A percentile compares a stretch with the other conserved stretches of the same genome.
phyloP scores from a whole-genome alignment of 1,284 basidiomycete species.

The Kalmanozyma brasiliensis region DNA sequence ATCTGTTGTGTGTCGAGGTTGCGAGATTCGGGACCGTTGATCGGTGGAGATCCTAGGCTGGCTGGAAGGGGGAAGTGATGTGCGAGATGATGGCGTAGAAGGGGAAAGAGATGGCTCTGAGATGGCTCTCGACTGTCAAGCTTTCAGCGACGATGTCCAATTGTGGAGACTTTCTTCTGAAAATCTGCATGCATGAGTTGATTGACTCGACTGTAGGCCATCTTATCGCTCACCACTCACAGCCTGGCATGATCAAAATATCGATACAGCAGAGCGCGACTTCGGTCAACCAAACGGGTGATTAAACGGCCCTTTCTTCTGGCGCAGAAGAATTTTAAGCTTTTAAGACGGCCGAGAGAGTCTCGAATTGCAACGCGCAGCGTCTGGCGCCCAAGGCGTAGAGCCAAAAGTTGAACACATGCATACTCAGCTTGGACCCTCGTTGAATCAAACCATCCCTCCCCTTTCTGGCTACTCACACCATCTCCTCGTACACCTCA shows the following conservation, averaged over 20 bases:
- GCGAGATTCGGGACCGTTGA: no score
- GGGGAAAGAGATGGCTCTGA: no score
- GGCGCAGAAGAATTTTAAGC: no score
- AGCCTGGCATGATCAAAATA: conserved; percentile 3
- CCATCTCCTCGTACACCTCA: neutral
- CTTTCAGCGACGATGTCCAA: neutral
- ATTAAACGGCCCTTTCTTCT: no score
- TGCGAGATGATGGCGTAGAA: no score
- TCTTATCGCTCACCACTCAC: conserved; percentile 9
- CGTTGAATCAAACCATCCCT: neutral
- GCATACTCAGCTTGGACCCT: no score
- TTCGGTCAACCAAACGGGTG: neutral
- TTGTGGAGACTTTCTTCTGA: conserved; percentile 14
- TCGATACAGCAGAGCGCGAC: neutral
- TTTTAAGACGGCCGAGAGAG: conserved; percentile 5
- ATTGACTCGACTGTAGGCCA: conserved; percentile 25
- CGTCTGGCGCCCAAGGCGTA: neutral
- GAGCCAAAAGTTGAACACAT: no score
- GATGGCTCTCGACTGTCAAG: conserved; percentile 4
- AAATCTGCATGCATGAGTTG: conserved; percentile 20
- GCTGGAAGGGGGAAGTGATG: no score
- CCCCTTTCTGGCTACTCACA: neutral
- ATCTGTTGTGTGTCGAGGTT: no score
- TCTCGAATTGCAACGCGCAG: neutral
- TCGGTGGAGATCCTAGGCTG: no score